Base-by-base conservation (phyloP, 2,329 filamentous ascomycete species). In the Falciphora oryzae region DNA sequence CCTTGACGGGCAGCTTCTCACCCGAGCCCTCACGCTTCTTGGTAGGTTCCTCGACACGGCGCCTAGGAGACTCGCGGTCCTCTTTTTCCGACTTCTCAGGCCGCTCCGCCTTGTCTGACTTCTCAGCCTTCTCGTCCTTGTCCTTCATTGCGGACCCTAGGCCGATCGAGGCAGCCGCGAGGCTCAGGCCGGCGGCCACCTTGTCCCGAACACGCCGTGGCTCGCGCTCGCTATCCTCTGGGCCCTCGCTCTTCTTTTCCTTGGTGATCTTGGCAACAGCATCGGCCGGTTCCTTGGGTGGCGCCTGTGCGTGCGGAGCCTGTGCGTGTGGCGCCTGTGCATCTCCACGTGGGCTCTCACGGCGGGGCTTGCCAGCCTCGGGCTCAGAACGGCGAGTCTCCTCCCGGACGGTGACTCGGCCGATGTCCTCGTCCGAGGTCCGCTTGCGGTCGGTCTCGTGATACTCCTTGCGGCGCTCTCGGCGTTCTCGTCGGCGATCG, bases 91-190 rank as follows among this genome's bases (percentile, higher is more conserved):
- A 32, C 56, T 57, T 57, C 1, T 68, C 67, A 4, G 59, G 59
- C 8, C 50, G 61, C 3, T 35, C 77, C 5, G 77, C 73, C 25
- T 32, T 68, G 66, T 10, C 66, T 61, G 31, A 22, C 22, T 56
- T 62, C 32, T 62, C 61, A 29, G 28, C 32, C 60, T 65, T 65
- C 5, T 57, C 63, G 7, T 78, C 74, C 22, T 76, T 75, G n/a
- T 79, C 77, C 61, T 77, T 79, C 25, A 73, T 65, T 10, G 72
- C 70, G 4, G 76, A 72, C 0, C 71, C 71, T 14, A 83, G 74
- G 44, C 80, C 81, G 25, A 84, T 75, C 4, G 82, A 78, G 4
- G 80, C 79, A 7, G 81, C 81, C 35, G 79, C 80, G 25, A 80
- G 77, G 38, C 81, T 78, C 4, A 84, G 73, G 1, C 82, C 82